Conservation (phyloP, 108 stramenopile genomes). For the Skeletonema potamos region DNA sequence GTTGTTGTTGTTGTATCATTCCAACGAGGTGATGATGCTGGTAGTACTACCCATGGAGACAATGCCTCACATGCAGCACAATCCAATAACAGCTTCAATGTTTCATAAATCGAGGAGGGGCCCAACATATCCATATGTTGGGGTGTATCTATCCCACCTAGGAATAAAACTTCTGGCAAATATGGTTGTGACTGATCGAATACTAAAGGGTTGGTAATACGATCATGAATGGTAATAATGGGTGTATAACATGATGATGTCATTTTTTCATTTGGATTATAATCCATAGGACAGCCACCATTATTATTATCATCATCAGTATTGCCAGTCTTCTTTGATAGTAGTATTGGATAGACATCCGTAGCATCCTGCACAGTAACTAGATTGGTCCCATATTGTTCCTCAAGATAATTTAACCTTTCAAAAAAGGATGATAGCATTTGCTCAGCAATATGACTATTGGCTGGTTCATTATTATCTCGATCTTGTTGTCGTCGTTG, state of each 20-base stretch:
- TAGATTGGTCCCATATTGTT: not conserved
- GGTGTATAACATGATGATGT: constrained; percentile 17
- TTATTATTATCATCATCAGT: too few species aligned
- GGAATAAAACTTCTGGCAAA: constrained; percentile 13
- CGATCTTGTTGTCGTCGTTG: not conserved
- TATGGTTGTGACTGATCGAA: not conserved
- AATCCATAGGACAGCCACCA: not conserved
- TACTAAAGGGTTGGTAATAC: constrained; percentile 9
- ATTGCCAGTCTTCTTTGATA: not conserved
- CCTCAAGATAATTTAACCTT: not conserved
- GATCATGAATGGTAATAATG: constrained; percentile 26
- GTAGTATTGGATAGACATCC: not conserved
- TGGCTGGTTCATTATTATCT: not conserved
- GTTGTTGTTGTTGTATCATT: not conserved
- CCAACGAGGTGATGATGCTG: not conserved
- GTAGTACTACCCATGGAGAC: constrained; percentile 17
- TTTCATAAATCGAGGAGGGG: constrained; percentile 14
- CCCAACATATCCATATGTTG: constrained; percentile 9
- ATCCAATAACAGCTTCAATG: constrained; percentile 18
- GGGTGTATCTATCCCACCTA: constrained; percentile 8
- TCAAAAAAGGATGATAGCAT: not conserved
- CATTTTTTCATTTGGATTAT: not conserved
- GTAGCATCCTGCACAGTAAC: not conserved
- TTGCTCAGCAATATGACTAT: not conserved
- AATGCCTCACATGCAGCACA: constrained; percentile 29